These are phyloP conservation scores for Lichina pygmaea DNA, from an alignment of 495 filamentous ascomycete species.

Conservation along the genomic window DNA sequence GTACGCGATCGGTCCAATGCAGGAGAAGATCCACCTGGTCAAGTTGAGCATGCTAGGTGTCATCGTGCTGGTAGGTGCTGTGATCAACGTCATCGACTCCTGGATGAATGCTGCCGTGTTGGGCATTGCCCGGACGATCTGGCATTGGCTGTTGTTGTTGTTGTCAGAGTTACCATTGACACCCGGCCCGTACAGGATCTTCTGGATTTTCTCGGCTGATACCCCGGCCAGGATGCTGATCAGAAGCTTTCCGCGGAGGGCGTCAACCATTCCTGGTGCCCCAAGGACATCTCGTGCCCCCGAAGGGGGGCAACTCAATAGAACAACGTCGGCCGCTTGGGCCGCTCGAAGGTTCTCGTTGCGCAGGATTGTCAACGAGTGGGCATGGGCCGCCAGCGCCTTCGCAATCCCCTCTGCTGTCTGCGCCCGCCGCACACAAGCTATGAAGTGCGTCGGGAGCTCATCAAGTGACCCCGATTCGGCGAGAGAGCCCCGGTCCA, in stretches of 20 bases:
- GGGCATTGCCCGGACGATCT: constrained; percentile 14
- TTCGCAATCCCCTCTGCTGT: constrained; percentile 1
- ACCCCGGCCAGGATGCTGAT: constrained; percentile 20
- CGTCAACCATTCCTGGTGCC: constrained; percentile 8
- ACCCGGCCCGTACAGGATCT: constrained; percentile 9
- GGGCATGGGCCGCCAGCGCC: constrained; percentile 3
- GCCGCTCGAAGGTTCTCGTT: constrained; percentile 8
- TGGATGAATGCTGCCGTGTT: constrained; percentile 16
- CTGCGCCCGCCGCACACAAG: constrained; percentile 13
- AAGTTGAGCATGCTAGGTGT: constrained; percentile 8
- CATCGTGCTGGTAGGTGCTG: constrained; percentile 9
- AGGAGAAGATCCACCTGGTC: constrained; percentile 13
- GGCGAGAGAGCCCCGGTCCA: constrained; percentile 2
- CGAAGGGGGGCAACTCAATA: constrained; percentile 13
- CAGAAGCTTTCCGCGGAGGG: constrained; percentile 11
- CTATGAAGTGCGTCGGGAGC: constrained; percentile 10
- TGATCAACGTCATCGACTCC: constrained; percentile 15
- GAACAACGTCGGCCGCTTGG: constrained; percentile 8
- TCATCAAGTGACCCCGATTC: background rate
- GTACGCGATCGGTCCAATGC: constrained; percentile 13
- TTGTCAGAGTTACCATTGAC: constrained; percentile 1
- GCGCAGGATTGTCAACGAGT: constrained; percentile 5
- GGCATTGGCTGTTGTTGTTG: constrained; percentile 3
- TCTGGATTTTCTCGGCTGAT: constrained; percentile 11
- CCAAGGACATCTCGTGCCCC: constrained; percentile 9